Evolutionary conservation across 257 asterid species (phyloP).

Genomic region (Solanum paucissectum): DNA sequence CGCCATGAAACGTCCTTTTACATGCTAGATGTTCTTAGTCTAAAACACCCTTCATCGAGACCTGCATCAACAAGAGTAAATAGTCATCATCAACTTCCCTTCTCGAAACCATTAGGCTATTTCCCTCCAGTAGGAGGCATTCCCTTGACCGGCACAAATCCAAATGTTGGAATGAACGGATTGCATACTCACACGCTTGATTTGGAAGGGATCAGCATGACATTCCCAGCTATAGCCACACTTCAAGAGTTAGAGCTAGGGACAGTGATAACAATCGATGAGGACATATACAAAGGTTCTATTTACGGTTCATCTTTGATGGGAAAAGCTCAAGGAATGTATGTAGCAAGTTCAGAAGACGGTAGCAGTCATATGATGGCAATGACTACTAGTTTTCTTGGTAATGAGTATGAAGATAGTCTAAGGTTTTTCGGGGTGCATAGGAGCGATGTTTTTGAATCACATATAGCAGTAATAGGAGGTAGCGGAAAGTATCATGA

Average conservation of each 20-base stretch:
- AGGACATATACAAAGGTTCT: constrained; percentile 42
- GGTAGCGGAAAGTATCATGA: constrained; percentile 59
- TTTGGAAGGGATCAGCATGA: constrained; percentile 8
- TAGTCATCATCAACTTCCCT: constrained; percentile 12
- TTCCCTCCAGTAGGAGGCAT: constrained; percentile 13
- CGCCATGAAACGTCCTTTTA: constrained; percentile 2
- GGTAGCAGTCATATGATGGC: constrained; percentile 72
- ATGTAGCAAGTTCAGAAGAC: constrained; percentile 62
- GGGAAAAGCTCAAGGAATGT: constrained; percentile 69
- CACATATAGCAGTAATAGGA: constrained; percentile 67
- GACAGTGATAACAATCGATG: constrained; percentile 47
- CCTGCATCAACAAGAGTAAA: constrained; percentile 4
- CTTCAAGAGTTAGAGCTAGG: constrained; percentile 40
- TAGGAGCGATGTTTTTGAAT: constrained; percentile 38
- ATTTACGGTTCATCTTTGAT: constrained; percentile 37
- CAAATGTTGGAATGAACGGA: background rate
- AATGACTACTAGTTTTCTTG: constrained; percentile 49
- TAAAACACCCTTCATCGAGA: background rate
- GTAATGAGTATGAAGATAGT: constrained; percentile 42
- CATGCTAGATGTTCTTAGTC: constrained; percentile 14
- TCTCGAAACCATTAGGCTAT: constrained; percentile 21
- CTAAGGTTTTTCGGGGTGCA: constrained; percentile 61
- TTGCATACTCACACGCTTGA: constrained; percentile 9
- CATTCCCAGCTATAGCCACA: constrained; percentile 19
- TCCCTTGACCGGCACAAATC: background rate